Percentiles rank a stretch among this genome's conserved stretches.
Evolutionary conservation across 2,329 filamentous ascomycete species (phyloP).

Genomic region (Fusarium decemcellulare): DNA sequence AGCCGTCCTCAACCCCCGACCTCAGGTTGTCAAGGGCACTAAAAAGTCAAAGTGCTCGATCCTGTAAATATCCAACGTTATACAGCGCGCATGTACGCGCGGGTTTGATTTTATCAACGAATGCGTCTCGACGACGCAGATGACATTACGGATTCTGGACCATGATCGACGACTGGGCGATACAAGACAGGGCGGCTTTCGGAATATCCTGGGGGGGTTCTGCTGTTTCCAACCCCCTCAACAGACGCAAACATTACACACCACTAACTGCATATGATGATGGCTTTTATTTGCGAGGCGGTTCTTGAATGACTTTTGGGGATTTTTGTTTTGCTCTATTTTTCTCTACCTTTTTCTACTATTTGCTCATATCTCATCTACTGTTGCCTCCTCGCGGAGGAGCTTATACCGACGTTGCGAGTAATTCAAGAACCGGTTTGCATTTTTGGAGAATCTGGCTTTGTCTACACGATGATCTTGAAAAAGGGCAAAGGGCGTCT

Average conservation of each 20-base stretch:
- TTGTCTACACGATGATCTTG: not conserved
- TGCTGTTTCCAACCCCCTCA: slow-evolving; percentile 24
- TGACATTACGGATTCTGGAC: slow-evolving; percentile 44
- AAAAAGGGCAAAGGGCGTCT: not conserved
- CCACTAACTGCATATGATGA: slow-evolving; percentile 46
- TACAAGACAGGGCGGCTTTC: slow-evolving; percentile 46
- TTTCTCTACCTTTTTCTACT: slow-evolving; percentile 35
- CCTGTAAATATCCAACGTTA: slow-evolving; percentile 63
- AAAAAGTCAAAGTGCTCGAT: slow-evolving; percentile 80
- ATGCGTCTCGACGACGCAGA: slow-evolving; percentile 44
- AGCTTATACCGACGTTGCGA: slow-evolving; percentile 47
- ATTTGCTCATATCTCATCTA: slow-evolving; percentile 40
- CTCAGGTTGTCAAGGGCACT: slow-evolving; percentile 62
- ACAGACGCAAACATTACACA: slow-evolving; percentile 22
- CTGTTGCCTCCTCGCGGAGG: slow-evolving; percentile 44
- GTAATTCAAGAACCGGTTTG: slow-evolving; percentile 47
- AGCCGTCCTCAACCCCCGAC: slow-evolving; percentile 79
- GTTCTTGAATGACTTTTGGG: slow-evolving; percentile 49
- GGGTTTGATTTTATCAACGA: slow-evolving; percentile 37
- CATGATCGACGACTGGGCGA: slow-evolving; percentile 43
- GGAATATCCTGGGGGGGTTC: slow-evolving; percentile 39
- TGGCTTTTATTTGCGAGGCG: slow-evolving; percentile 46
- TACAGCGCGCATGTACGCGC: slow-evolving; percentile 15
- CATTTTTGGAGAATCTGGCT: slow-evolving; percentile 29
- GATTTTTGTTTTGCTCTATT: slow-evolving; percentile 42